Evolutionary conservation across 352 stramenopile species (phyloP), one percentile per base, ranked within the genome.

Genomic region (Globisporangium cystogenes): DNA sequence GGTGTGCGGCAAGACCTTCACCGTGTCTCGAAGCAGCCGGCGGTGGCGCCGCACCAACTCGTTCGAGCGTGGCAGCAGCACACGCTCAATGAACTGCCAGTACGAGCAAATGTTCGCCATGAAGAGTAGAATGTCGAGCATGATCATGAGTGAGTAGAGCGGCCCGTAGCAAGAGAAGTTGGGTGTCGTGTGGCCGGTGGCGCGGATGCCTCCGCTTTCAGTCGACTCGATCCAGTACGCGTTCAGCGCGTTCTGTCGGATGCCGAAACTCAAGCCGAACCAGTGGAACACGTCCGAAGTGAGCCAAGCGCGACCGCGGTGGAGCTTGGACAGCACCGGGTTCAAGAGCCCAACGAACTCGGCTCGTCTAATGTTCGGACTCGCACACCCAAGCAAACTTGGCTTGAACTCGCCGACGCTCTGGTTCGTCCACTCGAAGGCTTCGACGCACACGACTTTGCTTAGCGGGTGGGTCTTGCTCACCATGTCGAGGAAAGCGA

Each of bases 111-210:
- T n/a, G 26, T 70, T 60, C 16, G 43, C 35, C 12, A 55, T n/a
- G 14, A 70, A 33, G 46, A 70, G 42, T 18, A 67, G 24, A 16
- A 51, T 36, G 31, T 70, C 63, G 31, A 67, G 46, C 1, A 36
- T 35, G 35, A 70, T 59, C 63, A 70, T 64, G 20, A 67, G 16
- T n/a, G 55, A 48, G 48, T 70, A 70, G 40, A 70, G 48, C 54
- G 52, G 44, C 7, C 63, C 63, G 23, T 51, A 56, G 24, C 57
- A 68, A 6, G 42, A 47, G n/a, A 65, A 68, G 40, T 68, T 68
- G 41, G 52, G 51, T 11, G 46, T 53, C 18, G 58, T 70, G 20
- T 53, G 39, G 16, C 37, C 53, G 1, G 46, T 45, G 1, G 49
- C 23, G 35, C 33, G 33, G 14, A 51, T 33, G 4, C 11, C 16